Evolutionary conservation across 2,329 filamentous ascomycete genomes (phyloP), one percentile per base, ranked within the genome.

Genomic region (Cadophora sp.): DNA sequence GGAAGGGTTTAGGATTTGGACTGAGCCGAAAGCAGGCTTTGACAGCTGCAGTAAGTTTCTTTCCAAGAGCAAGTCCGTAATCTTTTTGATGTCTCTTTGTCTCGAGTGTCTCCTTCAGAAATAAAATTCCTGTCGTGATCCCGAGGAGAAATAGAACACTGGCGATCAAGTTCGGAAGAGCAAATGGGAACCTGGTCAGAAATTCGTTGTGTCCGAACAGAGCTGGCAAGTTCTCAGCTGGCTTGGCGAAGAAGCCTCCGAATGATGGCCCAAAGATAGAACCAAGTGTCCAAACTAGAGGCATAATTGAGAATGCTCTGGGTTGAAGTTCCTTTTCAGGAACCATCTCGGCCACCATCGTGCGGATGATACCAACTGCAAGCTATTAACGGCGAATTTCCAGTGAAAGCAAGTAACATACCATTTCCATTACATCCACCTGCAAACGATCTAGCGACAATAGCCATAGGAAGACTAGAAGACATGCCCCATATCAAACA

Each of bases 291-390:
- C 93, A 98, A 58, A 91, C 92, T 19, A 98, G 81, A 4, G 95
- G 95, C 94, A 98, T 97, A 56, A 98, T 84, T 71, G 91, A 94
- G 79, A 98, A 98, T 0, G 96, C 96, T 63, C 89, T 85, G 0
- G 95, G 94, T 76, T 97, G 95, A 7, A 97, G 83, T 76, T 94
- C 91, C 78, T 87, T 93, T 78, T 96, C 89, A 0, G 93, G 92
- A 1, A 97, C 94, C 85, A 97, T 89, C 79, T 97, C 95, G 0
- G 95, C 95, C 1, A 97, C 94, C 82, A 96, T 93, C 19, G 93
- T 97, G 72, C 94, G 84, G 71, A 97, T 91, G 70, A 97, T 97
- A 1, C 96, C 92, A n/a, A 95, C 91, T 89, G 40, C 22, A 19
- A 22, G 11, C 1, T 60, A 11, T 64, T 31, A 64, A 79, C 68